A percentile compares a stretch with the other conserved stretches of the same genome.
Evolutionary conservation across 805 yeast genomes (phyloP).

Genomic region (Candida pini): DNA sequence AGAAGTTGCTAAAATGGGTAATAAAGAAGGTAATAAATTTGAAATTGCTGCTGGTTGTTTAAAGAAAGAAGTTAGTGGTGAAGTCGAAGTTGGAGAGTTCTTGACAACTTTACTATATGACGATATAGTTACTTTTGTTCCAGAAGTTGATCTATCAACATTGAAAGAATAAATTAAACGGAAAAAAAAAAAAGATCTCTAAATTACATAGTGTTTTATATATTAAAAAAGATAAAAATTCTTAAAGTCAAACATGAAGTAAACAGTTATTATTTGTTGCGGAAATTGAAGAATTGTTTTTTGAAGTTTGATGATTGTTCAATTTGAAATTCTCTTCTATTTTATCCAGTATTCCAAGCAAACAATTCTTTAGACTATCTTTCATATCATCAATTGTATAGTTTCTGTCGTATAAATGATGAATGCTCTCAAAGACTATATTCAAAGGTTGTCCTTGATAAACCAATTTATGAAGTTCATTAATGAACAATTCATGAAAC

Average conservation of each 20-base stretch:
- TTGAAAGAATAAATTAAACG: conserved; percentile 26
- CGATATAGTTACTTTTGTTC: conserved; percentile 50
- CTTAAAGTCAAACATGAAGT: too few relatives aligned
- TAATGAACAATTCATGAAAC: conserved; percentile 12
- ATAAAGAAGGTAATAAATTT: conserved; percentile 61
- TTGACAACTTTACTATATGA: conserved; percentile 73
- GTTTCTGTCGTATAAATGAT: too few relatives aligned
- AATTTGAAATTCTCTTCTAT: too few relatives aligned
- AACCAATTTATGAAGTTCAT: conserved; percentile 7
- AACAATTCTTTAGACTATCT: too few relatives aligned
- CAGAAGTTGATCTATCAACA: conserved; percentile 26
- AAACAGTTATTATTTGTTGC: too few relatives aligned
- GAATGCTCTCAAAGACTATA: too few relatives aligned
- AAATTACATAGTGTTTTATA: not conserved
- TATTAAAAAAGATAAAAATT: not conserved
- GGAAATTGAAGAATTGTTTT: too few relatives aligned
- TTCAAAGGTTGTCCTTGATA: conserved; percentile 9
- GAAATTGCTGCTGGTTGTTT: conserved; percentile 64
- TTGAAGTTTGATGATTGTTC: too few relatives aligned
- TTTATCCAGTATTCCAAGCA: too few relatives aligned
- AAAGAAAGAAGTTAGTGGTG: conserved; percentile 67
- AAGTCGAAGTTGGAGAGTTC: conserved; percentile 63
- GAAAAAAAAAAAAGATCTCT: too few relatives aligned
- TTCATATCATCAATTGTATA: too few relatives aligned
- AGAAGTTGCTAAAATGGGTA: conserved; percentile 49